phyloP scores from a whole-genome alignment of 345 rosid genomes.

The Turritis glabra region DNA sequence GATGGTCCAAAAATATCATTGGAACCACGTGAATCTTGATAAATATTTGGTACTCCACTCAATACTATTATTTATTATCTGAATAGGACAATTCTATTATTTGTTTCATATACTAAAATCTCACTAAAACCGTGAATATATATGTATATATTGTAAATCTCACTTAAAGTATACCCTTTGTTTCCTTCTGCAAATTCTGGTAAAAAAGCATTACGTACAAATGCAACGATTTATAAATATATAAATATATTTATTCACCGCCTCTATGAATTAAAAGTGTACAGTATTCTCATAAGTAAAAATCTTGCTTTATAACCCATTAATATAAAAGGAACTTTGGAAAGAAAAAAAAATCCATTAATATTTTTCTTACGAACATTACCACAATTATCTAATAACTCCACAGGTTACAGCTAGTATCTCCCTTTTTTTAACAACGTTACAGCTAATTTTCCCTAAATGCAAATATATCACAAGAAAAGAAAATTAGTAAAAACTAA shows the following conservation, averaged over 20 bases:
- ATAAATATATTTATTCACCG: conserved; percentile 16
- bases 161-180: conserved; percentile 26
- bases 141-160: conserved; percentile 14
- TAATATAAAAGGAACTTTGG: no score
- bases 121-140: neutral
- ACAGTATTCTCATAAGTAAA: conserved; percentile 4
- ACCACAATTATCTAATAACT: conserved; percentile 21
- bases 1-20: conserved; percentile 42
- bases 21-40: conserved; percentile 43
- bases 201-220: neutral
- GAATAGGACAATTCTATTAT: conserved; percentile 37
- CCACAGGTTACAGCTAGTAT: conserved; percentile 29
- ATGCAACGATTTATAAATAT: neutral
- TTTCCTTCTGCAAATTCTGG: conserved; percentile 24
- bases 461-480: conserved; percentile 4
- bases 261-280: neutral
- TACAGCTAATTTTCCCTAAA: conserved; percentile 25
- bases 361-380: neutral
- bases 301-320: neutral
- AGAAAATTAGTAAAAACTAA: neutral
- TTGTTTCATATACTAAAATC: conserved; percentile 10
- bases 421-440: neutral
- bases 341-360: no score
- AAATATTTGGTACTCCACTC: conserved; percentile 38
- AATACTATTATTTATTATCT: conserved; percentile 30